Base-by-base conservation (phyloP, 2,329 filamentous ascomycete species). In the Camillea tinctor region DNA sequence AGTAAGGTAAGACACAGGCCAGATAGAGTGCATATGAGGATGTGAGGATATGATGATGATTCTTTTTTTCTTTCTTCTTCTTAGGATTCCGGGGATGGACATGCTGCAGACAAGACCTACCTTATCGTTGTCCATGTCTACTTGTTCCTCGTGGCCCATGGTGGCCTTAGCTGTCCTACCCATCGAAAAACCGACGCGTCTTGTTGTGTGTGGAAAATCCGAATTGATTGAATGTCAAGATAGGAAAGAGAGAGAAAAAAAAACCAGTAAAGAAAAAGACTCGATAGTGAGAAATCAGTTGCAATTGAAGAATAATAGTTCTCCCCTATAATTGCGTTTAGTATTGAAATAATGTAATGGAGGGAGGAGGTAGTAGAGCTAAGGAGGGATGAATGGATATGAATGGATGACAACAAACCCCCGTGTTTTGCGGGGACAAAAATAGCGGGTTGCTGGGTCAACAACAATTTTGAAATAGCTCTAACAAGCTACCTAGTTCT, bases 91-190 rank as follows among this genome's bases (percentile, higher is more conserved):
- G n/a, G 9, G 24, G 44, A 49, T 4, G 13, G 15, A 23, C 15
- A 21, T 30, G 50, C 13, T 24, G 54, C n/a, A 55, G 44, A 21
- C 15, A 26, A 50, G 23, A 22, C 67, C 23, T 69, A 78, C 78
- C 75, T 77, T 72, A 56, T 74, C 72, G 54, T 68, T 67, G 59
- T 73, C 76, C 72, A 72, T 74, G 67, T 71, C 74, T 67, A 70
- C 73, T 67, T 69, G 64, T 36, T 70, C 67, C 51, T 68, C 65
- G 56, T 63, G 66, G 60, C 64, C 66, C 63, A 64, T 65, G 58
- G 65, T 59, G 62, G 66, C 63, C 62, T 72, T 71, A 52, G 66
- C 24, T 61, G 61, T 59, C 64, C 66, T 72, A 60, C 66, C 67
- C 66, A 72, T 71, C 50, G 8, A 44, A 57, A 50, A 57, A 60